Evolutionary conservation across 805 yeast species (phyloP).

Genomic region (Pichia scutulata): DNA sequence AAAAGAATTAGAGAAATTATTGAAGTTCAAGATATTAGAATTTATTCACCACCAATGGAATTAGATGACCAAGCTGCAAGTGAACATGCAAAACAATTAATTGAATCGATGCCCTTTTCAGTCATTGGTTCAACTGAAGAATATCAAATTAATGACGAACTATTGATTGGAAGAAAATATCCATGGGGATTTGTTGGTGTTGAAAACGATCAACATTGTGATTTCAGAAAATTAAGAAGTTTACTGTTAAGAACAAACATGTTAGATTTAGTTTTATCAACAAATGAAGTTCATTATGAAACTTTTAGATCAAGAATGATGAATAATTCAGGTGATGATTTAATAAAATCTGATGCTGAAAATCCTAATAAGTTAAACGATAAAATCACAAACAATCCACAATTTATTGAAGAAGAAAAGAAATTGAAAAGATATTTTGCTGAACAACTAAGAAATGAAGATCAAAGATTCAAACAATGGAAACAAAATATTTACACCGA

Average conservation of each 20-base stretch:
- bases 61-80: conserved; percentile 65
- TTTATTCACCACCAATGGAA: conserved; percentile 80
- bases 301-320: conserved; percentile 67
- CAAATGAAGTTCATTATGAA: conserved; percentile 78
- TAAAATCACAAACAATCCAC: conserved; percentile 61
- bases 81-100: conserved; percentile 72
- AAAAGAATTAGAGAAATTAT: conserved; percentile 73
- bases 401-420: conserved; percentile 94
- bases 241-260: conserved; percentile 74
- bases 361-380: conserved; percentile 28
- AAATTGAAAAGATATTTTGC: conserved; percentile 90
- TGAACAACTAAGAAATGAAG: conserved; percentile 94
- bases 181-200: conserved; percentile 91
- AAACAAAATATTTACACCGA: conserved; percentile 93
- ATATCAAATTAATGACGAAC: conserved; percentile 55
- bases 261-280: conserved; percentile 72
- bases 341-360: not conserved
- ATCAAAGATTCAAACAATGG: conserved; percentile 97
- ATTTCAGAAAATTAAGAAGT: conserved; percentile 73
- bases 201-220: conserved; percentile 80
- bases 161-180: conserved; percentile 72
- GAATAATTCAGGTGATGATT: conserved; percentile 31
- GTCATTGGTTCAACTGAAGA: conserved; percentile 71
- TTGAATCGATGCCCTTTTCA: conserved; percentile 84
- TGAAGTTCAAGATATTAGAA: conserved; percentile 74